A percentile compares a stretch with the other conserved stretches of the same genome.
Conservation (phyloP, 495 filamentous ascomycete species). For the Collariella sp. region DNA sequence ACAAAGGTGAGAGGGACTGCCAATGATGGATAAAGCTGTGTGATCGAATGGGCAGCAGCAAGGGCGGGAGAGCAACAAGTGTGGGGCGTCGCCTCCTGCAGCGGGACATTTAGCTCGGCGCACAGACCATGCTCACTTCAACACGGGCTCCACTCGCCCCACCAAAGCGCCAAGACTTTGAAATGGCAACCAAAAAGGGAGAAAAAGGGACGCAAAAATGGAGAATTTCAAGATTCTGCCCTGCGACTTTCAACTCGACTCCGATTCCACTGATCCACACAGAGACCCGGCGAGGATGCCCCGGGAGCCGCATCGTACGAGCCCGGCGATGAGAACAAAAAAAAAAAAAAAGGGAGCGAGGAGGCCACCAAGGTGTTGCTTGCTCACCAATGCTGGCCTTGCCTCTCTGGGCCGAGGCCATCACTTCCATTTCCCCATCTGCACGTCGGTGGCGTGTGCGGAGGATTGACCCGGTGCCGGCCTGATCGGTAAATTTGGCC, state of each 20-base stretch:
- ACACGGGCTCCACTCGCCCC: neutral
- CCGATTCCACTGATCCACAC: neutral
- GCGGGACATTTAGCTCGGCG: slow-evolving; percentile 7
- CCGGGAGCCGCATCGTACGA: neutral
- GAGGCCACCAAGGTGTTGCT: neutral
- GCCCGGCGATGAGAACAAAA: neutral
- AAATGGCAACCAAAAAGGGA: too few species aligned
- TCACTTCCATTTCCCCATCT: neutral
- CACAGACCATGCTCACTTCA: slow-evolving; percentile 6
- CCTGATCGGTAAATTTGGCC: neutral
- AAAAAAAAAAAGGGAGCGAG: neutral
- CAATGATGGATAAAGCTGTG: neutral
- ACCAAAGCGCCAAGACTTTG: neutral
- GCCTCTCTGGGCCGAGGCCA: neutral
- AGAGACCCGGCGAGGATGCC: neutral
- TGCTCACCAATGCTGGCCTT: neutral
- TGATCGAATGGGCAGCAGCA: slow-evolving; percentile 7
- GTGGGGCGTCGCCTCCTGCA: slow-evolving; percentile 2
- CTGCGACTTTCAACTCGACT: neutral
- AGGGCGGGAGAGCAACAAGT: neutral
- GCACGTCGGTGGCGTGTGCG: neutral
- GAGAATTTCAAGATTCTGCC: neutral
- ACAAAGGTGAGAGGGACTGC: neutral
- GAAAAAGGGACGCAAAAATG: neutral
- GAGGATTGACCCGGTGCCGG: neutral